A percentile compares a stretch with the other conserved stretches of the same genome.
Conservation (phyloP, 306 rosid species). For the Canavalia gladiata region DNA sequence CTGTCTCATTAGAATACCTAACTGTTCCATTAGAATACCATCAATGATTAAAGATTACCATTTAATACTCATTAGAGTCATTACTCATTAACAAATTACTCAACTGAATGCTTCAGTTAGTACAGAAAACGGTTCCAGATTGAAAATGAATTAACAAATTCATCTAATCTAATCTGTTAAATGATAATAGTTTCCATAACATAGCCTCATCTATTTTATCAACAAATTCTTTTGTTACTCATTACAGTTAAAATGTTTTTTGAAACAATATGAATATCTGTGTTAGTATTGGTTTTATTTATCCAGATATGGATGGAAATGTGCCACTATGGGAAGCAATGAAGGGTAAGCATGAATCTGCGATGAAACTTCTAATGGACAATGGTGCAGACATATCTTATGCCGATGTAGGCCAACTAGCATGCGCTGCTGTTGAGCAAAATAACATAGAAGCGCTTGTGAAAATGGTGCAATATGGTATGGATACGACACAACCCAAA, state of each 20-base stretch:
- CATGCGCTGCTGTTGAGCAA: constrained; percentile 62
- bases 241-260: too few relatives aligned
- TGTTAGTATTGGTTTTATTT: constrained; percentile 18
- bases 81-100: too few relatives aligned
- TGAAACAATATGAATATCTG: background rate
- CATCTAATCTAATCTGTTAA: background rate
- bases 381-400: constrained; percentile 61
- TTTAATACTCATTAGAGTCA: too few relatives aligned
- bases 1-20: too few relatives aligned
- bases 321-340: constrained; percentile 71
- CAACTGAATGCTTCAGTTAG: too few relatives aligned
- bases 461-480: constrained; percentile 48
- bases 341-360: constrained; percentile 52
- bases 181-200: background rate
- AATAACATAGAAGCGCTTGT: constrained; percentile 64
- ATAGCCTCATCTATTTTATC: background rate
- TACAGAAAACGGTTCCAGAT: background rate
- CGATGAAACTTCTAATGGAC: constrained; percentile 58
- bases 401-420: constrained; percentile 50
- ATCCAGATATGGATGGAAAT: constrained; percentile 68
- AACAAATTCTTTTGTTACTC: too few relatives aligned
- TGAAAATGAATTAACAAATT: background rate
- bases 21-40: too few relatives aligned
- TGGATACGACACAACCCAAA: constrained; percentile 57
- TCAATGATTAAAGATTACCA: too few relatives aligned